Base-by-base conservation (phyloP, 2,329 filamentous ascomycete genomes). In the Aspergillus uvarum region DNA sequence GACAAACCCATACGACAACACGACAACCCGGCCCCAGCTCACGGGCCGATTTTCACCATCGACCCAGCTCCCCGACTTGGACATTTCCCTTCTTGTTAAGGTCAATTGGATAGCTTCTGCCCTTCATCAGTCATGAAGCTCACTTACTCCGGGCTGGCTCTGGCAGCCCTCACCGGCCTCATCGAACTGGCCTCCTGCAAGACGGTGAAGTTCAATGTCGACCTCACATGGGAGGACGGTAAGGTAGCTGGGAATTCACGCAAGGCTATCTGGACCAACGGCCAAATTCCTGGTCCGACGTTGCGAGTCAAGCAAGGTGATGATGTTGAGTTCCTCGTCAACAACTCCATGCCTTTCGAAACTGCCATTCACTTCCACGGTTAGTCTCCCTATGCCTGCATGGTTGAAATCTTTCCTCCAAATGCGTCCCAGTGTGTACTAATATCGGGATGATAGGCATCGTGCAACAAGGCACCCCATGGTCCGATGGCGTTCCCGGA, bases 401-500 rank as follows among this genome's bases (percentile, higher is more conserved):
- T 4, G 19, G 2, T 38, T 2, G n/a, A 11, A 5, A 8, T 1
- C 7, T 8, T 55, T 2, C 5, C 4, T 44, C 6, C 21, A n/a
- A 1, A 14, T 19, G 38, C 24, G 2, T 29, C 2, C 22, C n/a
- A 16, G 16, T 38, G 49, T n/a, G 38, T 44, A 44, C 38, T 44
- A 44, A 44, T 16, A 44, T 8, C 19, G 16, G 4, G 21, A 4
- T 4, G 6, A 24, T 29, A 68, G 82, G 42, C 16, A 55, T 55
- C 26, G n/a, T 12, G 8, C 81, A 83, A 75, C 62, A 69, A 2
- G 72, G 73, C 19, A 86, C 83, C 0, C 82, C 83, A 0, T 86
- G 83, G 83, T 80, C 84, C 0, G 85, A 88, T 59, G 85, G 85
- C 21, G 81, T 85, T 0, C 82, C 83, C 1, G 85, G 85, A 1